Conservation (phyloP, 2,329 filamentous ascomycete genomes). For the Aspergillus sp. region DNA sequence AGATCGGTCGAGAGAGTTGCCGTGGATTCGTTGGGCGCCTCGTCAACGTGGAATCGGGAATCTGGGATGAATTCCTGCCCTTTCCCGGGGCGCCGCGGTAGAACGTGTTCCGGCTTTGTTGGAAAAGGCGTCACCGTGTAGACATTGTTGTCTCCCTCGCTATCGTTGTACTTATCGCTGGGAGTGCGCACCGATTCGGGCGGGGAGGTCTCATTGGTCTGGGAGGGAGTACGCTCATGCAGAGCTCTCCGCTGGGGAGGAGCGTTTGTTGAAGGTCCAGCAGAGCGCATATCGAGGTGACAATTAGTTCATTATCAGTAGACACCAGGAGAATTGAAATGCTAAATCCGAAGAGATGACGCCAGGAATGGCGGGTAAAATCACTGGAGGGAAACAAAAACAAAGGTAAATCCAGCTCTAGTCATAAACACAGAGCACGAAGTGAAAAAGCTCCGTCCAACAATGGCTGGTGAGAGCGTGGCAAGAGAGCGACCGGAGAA, state of each 20-base stretch:
- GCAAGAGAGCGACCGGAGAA: neutral
- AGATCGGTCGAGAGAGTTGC: constrained; percentile 28
- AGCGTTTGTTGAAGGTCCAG: constrained; percentile 24
- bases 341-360: constrained; percentile 5
- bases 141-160: constrained; percentile 37
- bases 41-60: constrained; percentile 31
- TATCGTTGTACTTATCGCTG: constrained; percentile 23
- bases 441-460: constrained; percentile 10
- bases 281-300: constrained; percentile 31
- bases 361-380: constrained; percentile 1
- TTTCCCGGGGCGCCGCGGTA: constrained; percentile 40
- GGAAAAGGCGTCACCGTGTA: constrained; percentile 45
- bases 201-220: constrained; percentile 42
- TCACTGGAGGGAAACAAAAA: constrained; percentile 4
- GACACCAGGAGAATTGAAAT: constrained; percentile 11
- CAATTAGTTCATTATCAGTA: constrained; percentile 31
- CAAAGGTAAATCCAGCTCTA: constrained; percentile 9
- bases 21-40: constrained; percentile 26
- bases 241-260: constrained; percentile 42
- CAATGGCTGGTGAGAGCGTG: constrained; percentile 3
- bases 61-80: constrained; percentile 33
- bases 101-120: constrained; percentile 47
- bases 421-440: constrained; percentile 7
- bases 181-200: constrained; percentile 37
- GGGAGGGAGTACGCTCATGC: constrained; percentile 46